Percentiles rank a stretch among this genome's conserved stretches.
phyloP scores from a whole-genome alignment of 345 rosid species.

The Syzygium aromaticum region DNA sequence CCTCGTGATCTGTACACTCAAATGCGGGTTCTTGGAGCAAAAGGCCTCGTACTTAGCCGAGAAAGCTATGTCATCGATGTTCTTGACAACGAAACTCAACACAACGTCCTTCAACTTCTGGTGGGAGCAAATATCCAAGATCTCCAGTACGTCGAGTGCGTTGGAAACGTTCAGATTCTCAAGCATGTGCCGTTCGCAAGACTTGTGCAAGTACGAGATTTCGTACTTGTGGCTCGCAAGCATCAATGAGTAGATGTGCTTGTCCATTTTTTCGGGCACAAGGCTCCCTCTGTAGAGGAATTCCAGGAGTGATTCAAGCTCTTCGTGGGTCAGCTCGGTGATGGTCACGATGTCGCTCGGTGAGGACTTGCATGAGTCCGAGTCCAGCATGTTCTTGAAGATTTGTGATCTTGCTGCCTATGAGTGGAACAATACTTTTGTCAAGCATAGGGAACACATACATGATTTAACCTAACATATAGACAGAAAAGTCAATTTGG shows the following conservation, averaged over 20 bases:
- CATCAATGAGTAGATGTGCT: constrained; percentile 43
- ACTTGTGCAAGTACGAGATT: constrained; percentile 48
- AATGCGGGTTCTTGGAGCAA: constrained; percentile 42
- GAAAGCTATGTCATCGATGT: constrained; percentile 55
- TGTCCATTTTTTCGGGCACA: constrained; percentile 32
- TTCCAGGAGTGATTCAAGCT: constrained; percentile 65
- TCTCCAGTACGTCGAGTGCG: constrained; percentile 55
- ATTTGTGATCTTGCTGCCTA: constrained; percentile 84
- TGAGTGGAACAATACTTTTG: not conserved
- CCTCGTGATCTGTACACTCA: constrained; percentile 62
- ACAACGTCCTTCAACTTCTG: constrained; percentile 41
- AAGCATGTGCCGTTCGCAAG: constrained; percentile 53
- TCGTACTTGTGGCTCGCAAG: constrained; percentile 74
- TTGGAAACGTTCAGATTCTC: constrained; percentile 30
- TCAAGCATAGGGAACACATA: not conserved
- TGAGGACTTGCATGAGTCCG: constrained; percentile 59
- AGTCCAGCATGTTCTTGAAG: constrained; percentile 61
- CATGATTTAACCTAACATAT: not conserved
- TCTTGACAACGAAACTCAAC: constrained; percentile 40
- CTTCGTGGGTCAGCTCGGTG: constrained; percentile 48
- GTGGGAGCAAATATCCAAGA: constrained; percentile 49
- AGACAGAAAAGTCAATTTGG: not conserved
- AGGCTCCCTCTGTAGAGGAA: constrained; percentile 73
- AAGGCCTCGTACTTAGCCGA: constrained; percentile 51
- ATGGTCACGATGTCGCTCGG: constrained; percentile 39